Evolutionary conservation across 805 yeast species (phyloP), one percentile per base, ranked within the genome.

Genomic region (Yarrowia phangngaensis): DNA sequence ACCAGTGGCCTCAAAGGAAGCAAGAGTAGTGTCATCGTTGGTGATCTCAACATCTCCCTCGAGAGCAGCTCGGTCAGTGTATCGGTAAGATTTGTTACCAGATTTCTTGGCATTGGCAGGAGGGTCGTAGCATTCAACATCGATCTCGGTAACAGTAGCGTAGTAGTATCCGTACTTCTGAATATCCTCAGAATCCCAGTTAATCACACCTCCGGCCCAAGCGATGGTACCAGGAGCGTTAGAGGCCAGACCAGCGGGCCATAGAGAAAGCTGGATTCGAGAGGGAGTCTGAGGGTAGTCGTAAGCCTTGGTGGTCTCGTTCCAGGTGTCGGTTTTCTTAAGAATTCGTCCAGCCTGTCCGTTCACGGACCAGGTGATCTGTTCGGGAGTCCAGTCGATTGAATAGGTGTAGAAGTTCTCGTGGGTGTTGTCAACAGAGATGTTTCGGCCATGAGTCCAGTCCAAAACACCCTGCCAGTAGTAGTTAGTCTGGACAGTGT

Each of bases 271-370:
- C 67, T 86, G 92, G 48, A 89, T 68, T 60, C 90, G 76, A n/a
- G 86, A 82, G 43, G 97, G 97, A 20, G 89, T 71, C 69, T 89
- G 95, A 35, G 97, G 97, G 67, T 75, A 89, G 14, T 88, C 89
- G 60, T 78, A 88, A 11, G 62, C 59, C 4, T 76, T 67, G 6
- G 76, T 50, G n/a, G 95, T 83, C 51, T 64, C 55, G 29, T 80
- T 71, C 28, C 73, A 55, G 11, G 96, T 84, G 34, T 66, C 71
- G 16, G 57, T 51, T 61, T 70, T 82, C 33, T 71, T 63, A 58
- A 87, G 70, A 3, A 84, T 78, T 70, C 95, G 81, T 15, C 78
- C 78, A 17, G 64, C 62, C 13, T 68, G 65, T 28, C 88, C 95
- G 60, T 88, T 90, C 48, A 88, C 66, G 29, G 66, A 68, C 95